These are phyloP conservation scores for Bauhinia variegata DNA, from an alignment of 306 rosid species.

Conservation along the genomic window DNA sequence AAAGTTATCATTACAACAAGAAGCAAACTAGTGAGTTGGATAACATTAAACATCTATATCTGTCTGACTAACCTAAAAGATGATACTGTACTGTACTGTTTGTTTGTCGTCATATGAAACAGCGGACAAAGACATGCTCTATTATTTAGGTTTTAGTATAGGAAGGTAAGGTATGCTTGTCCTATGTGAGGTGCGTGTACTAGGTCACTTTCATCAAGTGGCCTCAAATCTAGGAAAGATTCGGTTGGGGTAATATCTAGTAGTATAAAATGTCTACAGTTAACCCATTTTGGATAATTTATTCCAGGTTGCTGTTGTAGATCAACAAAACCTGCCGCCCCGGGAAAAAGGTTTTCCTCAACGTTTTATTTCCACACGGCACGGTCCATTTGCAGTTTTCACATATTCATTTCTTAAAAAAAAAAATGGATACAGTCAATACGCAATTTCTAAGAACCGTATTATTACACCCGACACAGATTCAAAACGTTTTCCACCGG, in stretches of 20 bases:
- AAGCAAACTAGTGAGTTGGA: slow-evolving; percentile 38
- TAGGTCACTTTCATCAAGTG: slow-evolving; percentile 54
- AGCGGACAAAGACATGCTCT: slow-evolving; percentile 30
- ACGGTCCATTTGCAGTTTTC: no score
- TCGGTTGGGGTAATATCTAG: slow-evolving; percentile 32
- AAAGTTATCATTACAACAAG: slow-evolving; percentile 15
- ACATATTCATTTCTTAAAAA: no score
- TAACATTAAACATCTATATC: slow-evolving; percentile 33
- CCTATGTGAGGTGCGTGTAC: slow-evolving; percentile 45
- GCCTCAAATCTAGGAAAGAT: slow-evolving; percentile 72
- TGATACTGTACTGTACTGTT: slow-evolving; percentile 13
- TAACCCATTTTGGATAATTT: slow-evolving; percentile 21
- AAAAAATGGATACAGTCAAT: no score
- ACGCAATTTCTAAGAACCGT: no score
- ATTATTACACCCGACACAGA: no score
- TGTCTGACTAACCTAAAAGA: background rate
- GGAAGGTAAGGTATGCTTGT: slow-evolving; percentile 48
- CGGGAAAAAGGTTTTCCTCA: background rate
- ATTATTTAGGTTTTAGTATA: slow-evolving; percentile 30
- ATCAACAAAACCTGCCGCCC: slow-evolving; percentile 38
- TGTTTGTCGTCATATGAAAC: slow-evolving; percentile 37
- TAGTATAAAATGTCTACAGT: slow-evolving; percentile 1
- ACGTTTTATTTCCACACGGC: background rate
- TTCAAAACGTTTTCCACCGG: no score
- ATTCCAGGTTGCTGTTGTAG: slow-evolving; percentile 32